Base-by-base conservation (phyloP, 129 eudicot genomes). In the Pseudognaphalium luteoalbum region DNA sequence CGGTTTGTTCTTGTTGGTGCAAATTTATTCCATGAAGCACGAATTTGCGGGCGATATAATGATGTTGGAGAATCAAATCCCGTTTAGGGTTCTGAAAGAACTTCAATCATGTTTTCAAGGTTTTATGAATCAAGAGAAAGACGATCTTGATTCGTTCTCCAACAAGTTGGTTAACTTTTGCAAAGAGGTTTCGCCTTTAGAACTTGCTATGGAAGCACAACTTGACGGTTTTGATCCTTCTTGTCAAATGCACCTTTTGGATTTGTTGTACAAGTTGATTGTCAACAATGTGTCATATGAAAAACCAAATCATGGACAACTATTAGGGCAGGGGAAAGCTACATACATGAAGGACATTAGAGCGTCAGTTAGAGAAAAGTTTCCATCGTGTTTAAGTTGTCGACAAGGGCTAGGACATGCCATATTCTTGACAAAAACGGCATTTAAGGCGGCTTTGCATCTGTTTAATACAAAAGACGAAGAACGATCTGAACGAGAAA, bases 1-100 rank as follows among this genome's bases (percentile, higher is more conserved):
- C 1, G 67, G 37, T 25, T 62, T 62, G 67, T 62, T 62, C 67
- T 62, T 62, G 67, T 62, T 62, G 67, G n/a, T 28, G 17, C 67
- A 62, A 28, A 9, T 62, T 21, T 4, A 62, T 62, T 16, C 16
- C 35, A 62, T 1, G 34, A 29, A 28, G 67, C 11, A 62, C 28
- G 67, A 62, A 10, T 62, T 29, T 21, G 67, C 28, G 28, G 17
- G 67, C 28, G 67, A 62, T 3, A 62, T 62, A 22, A 62, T 62
- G 67, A 62, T 62, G 39, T 28, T 62, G 17, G 67, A 62, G 20
- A 62, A 62, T 62, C 67, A 62, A 21, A 62, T 62, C 17, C 67
- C 67, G 28, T 62, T 62, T 12, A 6, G 3, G 7, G 39, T 62
- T 28, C 28, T 62, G n/a, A 62, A 12, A 29, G 37, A 5, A 62